phyloP scores from a whole-genome alignment of 2,329 filamentous ascomycete genomes.

The Penicillium sp. region DNA sequence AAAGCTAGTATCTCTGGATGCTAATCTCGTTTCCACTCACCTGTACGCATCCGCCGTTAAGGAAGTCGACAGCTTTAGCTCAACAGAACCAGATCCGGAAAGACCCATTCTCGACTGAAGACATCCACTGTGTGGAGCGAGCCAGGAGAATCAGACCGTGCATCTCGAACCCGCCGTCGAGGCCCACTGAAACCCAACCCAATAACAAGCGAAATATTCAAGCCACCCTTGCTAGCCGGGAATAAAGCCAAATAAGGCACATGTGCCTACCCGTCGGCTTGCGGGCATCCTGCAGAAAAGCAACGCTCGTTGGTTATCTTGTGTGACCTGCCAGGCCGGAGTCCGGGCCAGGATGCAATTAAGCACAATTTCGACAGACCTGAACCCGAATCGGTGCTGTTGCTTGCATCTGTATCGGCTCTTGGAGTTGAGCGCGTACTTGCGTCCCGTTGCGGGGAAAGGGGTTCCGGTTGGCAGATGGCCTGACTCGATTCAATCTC shows the following conservation, averaged over 20 bases:
- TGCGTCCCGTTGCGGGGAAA: neutral
- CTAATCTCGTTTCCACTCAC: neutral
- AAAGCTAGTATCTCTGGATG: neutral
- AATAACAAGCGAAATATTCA: neutral
- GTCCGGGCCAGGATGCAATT: slow-evolving; percentile 1
- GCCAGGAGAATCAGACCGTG: neutral
- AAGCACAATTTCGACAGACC: neutral
- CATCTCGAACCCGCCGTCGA: slow-evolving; percentile 1
- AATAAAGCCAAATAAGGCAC: neutral
- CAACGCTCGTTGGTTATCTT: neutral
- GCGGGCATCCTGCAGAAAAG: neutral
- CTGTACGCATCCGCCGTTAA: neutral
- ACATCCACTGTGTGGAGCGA: neutral
- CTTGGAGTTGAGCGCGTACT: neutral
- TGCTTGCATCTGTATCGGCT: neutral
- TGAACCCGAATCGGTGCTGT: neutral
- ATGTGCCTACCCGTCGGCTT: slow-evolving; percentile 3
- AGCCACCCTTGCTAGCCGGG: neutral
- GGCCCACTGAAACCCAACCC: neutral
- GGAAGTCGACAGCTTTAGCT: neutral
- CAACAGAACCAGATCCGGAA: neutral
- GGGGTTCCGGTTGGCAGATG: neutral
- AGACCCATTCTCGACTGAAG: neutral
- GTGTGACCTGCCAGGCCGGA: slow-evolving; percentile 1
- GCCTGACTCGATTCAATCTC: neutral